Percentiles rank a stretch among this genome's conserved stretches.
These are phyloP conservation scores for Entonaema liquescens DNA, from an alignment of 495 filamentous ascomycete genomes.

Conservation along the genomic window DNA sequence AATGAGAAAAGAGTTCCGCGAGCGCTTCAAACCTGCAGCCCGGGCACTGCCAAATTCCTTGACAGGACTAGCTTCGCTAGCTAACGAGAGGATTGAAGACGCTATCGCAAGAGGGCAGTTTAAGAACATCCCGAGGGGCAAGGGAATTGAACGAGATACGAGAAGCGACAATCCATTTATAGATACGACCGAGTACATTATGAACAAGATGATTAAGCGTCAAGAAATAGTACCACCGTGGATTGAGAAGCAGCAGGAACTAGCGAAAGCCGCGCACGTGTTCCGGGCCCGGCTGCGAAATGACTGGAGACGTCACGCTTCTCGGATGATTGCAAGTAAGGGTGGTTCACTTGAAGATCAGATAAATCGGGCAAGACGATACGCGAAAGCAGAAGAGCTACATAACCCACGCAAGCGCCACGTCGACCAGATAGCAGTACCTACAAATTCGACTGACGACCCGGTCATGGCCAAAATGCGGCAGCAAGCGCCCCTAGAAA, in stretches of 20 bases:
- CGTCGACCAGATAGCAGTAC: slow-evolving; percentile 57
- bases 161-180: slow-evolving; percentile 88
- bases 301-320: slow-evolving; percentile 90
- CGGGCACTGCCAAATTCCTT: slow-evolving; percentile 80
- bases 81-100: slow-evolving; percentile 94
- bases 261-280: slow-evolving; percentile 69
- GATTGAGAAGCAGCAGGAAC: slow-evolving; percentile 98
- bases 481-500: slow-evolving; percentile 40
- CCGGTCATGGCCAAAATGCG: slow-evolving; percentile 57
- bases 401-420: slow-evolving; percentile 60
- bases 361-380: slow-evolving; percentile 73
- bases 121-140: slow-evolving; percentile 84
- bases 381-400: slow-evolving; percentile 75
- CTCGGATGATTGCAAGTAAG: slow-evolving; percentile 77
- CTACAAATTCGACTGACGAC: slow-evolving; percentile 59
- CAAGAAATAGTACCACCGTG: slow-evolving; percentile 85
- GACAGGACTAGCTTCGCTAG: slow-evolving; percentile 80
- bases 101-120: slow-evolving; percentile 93
- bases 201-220: slow-evolving; percentile 98
- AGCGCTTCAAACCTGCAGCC: slow-evolving; percentile 77
- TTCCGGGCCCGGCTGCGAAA: slow-evolving; percentile 79
- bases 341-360: slow-evolving; percentile 83
- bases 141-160: slow-evolving; percentile 78
- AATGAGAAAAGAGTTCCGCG: slow-evolving; percentile 74
- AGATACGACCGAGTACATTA: slow-evolving; percentile 96